Evolutionary conservation across 768 basidiomycete genomes (phyloP), one percentile per base, ranked within the genome.

Genomic region (Cantharellus anzutake): DNA sequence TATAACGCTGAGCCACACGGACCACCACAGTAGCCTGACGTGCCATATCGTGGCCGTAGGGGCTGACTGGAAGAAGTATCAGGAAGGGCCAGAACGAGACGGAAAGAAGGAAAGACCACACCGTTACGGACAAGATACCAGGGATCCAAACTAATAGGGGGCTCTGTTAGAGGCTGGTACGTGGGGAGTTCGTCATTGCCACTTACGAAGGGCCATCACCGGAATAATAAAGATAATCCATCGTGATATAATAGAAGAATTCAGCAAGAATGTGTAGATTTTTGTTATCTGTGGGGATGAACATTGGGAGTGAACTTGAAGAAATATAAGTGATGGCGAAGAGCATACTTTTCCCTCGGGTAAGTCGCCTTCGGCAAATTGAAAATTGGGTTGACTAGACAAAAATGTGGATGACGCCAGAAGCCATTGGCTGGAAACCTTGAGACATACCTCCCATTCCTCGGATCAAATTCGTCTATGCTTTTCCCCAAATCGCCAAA

Each of bases 1-100:
- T 3, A 79, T 71, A 40, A 92, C 79, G 42, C 76, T 78, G 38
- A 91, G 71, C 87, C 88, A 94, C 60, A 89, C 81, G 61, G 82
- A 85, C 86, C 86, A 91, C 79, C 80, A 87, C 3, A 84, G 58
- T 52, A 85, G 69, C 59, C 72, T 72, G 5, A 83, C 75, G 40
- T 75, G 75, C 79, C 80, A 83, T 5, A 83, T 70, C 77, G 80
- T 70, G 2, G 80, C 79, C 56, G 80, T 29, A 29, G 66, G 0
- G 75, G 78, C 60, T 65, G 75, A 67, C 64, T 70, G 20, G 20
- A 29, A 29, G 20, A 29, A 29, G 20, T 29, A 29, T 29, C 20
- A 29, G 20, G 20, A 29, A 29, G 20, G 20, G 20, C 20, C 20
- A 29, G 20, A 29, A 29, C 20, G 20, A 29, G 20, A 29, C 20